phyloP scores from a whole-genome alignment of 495 filamentous ascomycete species.

The Podospora pseudocomata region DNA sequence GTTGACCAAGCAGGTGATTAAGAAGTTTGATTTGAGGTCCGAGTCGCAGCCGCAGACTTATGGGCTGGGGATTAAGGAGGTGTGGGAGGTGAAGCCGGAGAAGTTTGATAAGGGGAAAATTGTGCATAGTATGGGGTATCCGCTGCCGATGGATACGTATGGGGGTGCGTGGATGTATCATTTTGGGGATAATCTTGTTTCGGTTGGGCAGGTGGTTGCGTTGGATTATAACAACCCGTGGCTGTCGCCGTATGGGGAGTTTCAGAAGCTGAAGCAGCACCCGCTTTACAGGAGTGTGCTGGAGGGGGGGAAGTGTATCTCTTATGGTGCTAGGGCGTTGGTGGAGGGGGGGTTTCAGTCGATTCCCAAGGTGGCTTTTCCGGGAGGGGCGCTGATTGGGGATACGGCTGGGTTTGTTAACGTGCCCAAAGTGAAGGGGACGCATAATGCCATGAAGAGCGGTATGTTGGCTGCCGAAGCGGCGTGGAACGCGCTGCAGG shows the following conservation, averaged over 20 bases:
- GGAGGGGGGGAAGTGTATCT: conserved; percentile 94
- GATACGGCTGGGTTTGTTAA: conserved; percentile 97
- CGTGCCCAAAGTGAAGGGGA: conserved; percentile 97
- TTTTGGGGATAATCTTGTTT: conserved; percentile 96
- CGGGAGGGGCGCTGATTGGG: conserved; percentile 91
- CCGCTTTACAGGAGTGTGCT: conserved; percentile 77
- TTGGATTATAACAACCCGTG: conserved; percentile 97
- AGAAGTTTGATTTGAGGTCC: conserved; percentile 87
- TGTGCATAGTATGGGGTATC: conserved; percentile 90
- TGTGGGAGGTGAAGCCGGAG: conserved; percentile 93
- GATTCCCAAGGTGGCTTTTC: conserved; percentile 94
- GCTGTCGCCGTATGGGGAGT: conserved; percentile 92
- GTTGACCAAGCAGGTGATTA: conserved; percentile 90
- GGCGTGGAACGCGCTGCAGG: conserved; percentile 66
- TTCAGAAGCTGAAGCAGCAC: conserved; percentile 98
- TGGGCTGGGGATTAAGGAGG: conserved; percentile 89
- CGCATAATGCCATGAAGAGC: conserved; percentile 94
- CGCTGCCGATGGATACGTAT: conserved; percentile 83
- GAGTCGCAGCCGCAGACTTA: conserved; percentile 94
- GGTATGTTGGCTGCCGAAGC: conserved; percentile 97
- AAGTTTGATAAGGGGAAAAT: conserved; percentile 87
- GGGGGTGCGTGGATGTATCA: conserved; percentile 99
- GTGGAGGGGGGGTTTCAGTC: conserved; percentile 97
- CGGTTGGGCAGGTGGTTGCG: conserved; percentile 87
- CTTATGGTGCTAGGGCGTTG: conserved; percentile 88